These are phyloP conservation scores for Diutina neorugosa DNA, from an alignment of 1,139 yeast genomes.

Conservation along the genomic window DNA sequence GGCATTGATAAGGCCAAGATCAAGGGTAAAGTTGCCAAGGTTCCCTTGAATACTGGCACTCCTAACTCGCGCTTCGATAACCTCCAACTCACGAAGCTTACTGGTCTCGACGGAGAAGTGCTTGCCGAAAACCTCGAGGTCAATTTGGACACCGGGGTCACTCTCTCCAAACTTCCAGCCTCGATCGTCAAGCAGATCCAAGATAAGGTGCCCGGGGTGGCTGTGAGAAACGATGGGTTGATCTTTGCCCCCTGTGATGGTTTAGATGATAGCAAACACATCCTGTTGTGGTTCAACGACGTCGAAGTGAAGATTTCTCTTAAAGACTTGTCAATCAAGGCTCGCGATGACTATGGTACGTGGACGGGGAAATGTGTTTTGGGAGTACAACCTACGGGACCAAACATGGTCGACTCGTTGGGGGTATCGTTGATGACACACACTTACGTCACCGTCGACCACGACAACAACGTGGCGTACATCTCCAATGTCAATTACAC, in stretches of 20 bases:
- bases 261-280: not conserved
- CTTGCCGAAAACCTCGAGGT: not conserved
- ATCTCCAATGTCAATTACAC: not conserved
- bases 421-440: not conserved
- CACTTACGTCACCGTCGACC: not conserved
- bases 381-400: not conserved
- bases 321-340: not conserved
- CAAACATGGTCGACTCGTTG: not conserved
- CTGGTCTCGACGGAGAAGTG: not conserved
- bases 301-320: not conserved
- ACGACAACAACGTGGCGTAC: not conserved
- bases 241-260: not conserved
- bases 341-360: not conserved
- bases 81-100: not conserved
- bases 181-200: not conserved
- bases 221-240: not conserved
- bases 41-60: not conserved
- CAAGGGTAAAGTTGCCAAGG: not conserved
- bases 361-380: not conserved
- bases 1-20: not conserved
- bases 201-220: not conserved
- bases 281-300: not conserved
- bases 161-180: not conserved
- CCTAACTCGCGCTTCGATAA: not conserved
- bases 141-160: not conserved